These are phyloP conservation scores for Nothophaeocryptopus gaeumannii DNA, from an alignment of 2,329 filamentous ascomycete genomes.

Conservation along the genomic window DNA sequence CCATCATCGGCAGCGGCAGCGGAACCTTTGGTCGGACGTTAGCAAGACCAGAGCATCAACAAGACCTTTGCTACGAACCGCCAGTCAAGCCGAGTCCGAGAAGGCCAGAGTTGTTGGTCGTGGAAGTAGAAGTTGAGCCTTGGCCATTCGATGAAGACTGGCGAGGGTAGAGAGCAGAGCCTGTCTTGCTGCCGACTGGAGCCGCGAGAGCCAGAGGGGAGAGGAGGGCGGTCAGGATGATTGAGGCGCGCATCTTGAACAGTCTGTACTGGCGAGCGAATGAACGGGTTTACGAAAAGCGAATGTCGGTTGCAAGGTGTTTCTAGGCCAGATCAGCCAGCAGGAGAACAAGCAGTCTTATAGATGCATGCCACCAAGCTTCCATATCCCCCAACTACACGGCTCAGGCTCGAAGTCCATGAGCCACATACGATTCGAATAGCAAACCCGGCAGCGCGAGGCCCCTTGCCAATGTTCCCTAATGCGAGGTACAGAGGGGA, in stretches of 20 bases:
- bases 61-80: background rate
- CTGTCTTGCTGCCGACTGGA: conserved; percentile 2
- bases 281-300: background rate
- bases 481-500: too few species aligned
- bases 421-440: too few species aligned
- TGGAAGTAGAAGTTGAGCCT: background rate
- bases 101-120: background rate
- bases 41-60: background rate
- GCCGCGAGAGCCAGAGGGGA: background rate
- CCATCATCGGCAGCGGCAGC: background rate
- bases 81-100: background rate
- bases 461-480: too few species aligned
- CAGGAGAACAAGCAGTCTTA: too few species aligned
- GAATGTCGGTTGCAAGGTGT: too few species aligned
- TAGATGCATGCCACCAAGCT: too few species aligned
- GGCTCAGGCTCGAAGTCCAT: too few species aligned
- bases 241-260: background rate
- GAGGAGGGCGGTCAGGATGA: background rate
- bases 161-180: background rate
- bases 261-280: background rate
- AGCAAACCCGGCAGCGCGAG: too few species aligned
- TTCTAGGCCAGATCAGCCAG: too few species aligned
- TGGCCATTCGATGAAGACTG: background rate
- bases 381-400: too few species aligned
- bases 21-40: background rate